These are phyloP conservation scores for Leccinum cinnamomeum DNA, from an alignment of 1,284 basidiomycete species.

Conservation along the genomic window DNA sequence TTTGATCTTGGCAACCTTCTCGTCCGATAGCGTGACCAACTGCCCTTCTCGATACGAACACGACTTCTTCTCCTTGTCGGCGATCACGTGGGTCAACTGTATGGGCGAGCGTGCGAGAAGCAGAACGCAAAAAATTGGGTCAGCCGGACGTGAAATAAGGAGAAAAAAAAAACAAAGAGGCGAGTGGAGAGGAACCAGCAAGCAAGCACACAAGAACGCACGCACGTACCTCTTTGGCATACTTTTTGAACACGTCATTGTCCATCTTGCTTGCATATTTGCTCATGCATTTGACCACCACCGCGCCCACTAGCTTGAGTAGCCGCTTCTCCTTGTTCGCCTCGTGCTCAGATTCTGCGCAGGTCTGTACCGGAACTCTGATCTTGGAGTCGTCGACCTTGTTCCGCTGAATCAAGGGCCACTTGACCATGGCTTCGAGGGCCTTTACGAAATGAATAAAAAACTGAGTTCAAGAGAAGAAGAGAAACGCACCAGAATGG, in stretches of 20 bases:
- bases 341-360: conserved; percentile 53
- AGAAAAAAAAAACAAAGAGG: background rate
- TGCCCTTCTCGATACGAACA: conserved; percentile 69
- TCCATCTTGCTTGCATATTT: conserved; percentile 84
- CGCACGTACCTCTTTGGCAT: conserved; percentile 87
- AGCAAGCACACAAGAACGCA: background rate
- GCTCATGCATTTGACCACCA: conserved; percentile 91
- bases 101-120: background rate
- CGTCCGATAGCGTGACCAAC: conserved; percentile 78
- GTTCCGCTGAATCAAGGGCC: conserved; percentile 88
- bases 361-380: conserved; percentile 60
- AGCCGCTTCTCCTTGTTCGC: conserved; percentile 80
- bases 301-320: conserved; percentile 80
- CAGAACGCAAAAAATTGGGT: background rate
- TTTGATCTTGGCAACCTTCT: conserved; percentile 90
- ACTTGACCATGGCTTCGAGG: conserved; percentile 71
- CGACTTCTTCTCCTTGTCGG: conserved; percentile 93
- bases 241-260: conserved; percentile 88
- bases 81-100: conserved; percentile 77
- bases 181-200: background rate
- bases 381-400: conserved; percentile 92
- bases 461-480: background rate
- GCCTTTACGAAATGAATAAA: conserved; percentile 45
- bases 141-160: background rate
- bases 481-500: conserved; percentile 55